A percentile compares a stretch with the other conserved stretches of the same genome.
Conservation (phyloP, 257 asterid species). For the Salvia splendens region DNA sequence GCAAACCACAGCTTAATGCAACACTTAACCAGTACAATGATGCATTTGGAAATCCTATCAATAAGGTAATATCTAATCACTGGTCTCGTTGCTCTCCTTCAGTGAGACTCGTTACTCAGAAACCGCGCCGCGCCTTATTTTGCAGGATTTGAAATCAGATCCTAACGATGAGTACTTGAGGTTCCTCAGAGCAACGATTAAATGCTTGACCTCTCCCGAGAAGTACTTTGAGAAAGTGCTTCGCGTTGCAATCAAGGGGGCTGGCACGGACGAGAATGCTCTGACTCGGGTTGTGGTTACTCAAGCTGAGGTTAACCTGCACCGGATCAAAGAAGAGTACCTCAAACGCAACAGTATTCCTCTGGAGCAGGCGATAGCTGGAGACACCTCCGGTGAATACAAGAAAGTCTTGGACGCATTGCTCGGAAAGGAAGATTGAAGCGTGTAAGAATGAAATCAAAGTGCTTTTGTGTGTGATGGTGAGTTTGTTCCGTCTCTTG, state of each 20-base stretch:
- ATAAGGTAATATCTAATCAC: constrained; percentile 54
- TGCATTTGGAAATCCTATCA: constrained; percentile 68
- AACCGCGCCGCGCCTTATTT: neutral
- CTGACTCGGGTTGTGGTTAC: constrained; percentile 84
- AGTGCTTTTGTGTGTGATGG: neutral
- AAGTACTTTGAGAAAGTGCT: constrained; percentile 71
- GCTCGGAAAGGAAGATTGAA: constrained; percentile 48
- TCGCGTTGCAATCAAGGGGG: constrained; percentile 55
- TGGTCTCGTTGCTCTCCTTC: neutral
- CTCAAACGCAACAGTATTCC: constrained; percentile 67
- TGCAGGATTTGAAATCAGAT: constrained; percentile 74
- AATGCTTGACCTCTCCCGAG: constrained; percentile 76
- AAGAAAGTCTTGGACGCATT: constrained; percentile 70
- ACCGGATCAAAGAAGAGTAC: constrained; percentile 66
- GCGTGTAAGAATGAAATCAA: neutral
- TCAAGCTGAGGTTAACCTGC: constrained; percentile 74
- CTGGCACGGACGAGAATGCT: constrained; percentile 81
- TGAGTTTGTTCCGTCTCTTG: constrained; percentile 3
- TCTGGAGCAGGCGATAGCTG: constrained; percentile 60
- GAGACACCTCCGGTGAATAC: constrained; percentile 81
- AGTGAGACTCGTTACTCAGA: no score
- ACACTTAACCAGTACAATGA: constrained; percentile 77
- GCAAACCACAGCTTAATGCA: constrained; percentile 92
- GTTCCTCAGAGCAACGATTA: constrained; percentile 67
- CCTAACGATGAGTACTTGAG: constrained; percentile 55